Evolutionary conservation across 768 basidiomycete species (phyloP).

Genomic region (Lentinula edodes): DNA sequence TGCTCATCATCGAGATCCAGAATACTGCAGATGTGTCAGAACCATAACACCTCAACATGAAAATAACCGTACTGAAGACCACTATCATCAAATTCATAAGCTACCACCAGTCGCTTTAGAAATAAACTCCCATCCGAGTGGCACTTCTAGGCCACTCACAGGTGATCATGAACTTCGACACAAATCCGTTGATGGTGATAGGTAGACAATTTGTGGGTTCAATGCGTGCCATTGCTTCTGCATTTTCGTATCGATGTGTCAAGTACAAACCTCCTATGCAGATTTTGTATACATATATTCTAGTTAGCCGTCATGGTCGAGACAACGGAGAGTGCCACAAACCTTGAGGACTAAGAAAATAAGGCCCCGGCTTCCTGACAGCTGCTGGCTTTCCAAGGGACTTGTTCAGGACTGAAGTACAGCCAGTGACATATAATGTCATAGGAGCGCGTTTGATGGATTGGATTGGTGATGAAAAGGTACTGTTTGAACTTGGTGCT

Average conservation of each 20-base stretch:
- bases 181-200: background rate
- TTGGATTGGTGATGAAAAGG: background rate
- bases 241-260: background rate
- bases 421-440: background rate
- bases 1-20: background rate
- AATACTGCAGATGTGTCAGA: background rate
- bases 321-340: background rate
- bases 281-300: background rate
- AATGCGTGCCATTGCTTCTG: background rate
- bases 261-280: background rate
- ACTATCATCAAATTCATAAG: background rate
- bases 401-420: background rate
- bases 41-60: background rate
- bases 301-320: too few relatives aligned
- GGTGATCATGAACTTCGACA: background rate
- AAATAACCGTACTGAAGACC: background rate
- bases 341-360: background rate
- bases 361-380: background rate
- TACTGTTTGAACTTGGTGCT: background rate
- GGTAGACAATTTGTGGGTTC: background rate
- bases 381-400: background rate
- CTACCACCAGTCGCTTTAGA: background rate
- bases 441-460: background rate
- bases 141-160: background rate
- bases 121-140: background rate